phyloP scores from a whole-genome alignment of 2,329 filamentous ascomycete genomes.

The Curvularia sp. region DNA sequence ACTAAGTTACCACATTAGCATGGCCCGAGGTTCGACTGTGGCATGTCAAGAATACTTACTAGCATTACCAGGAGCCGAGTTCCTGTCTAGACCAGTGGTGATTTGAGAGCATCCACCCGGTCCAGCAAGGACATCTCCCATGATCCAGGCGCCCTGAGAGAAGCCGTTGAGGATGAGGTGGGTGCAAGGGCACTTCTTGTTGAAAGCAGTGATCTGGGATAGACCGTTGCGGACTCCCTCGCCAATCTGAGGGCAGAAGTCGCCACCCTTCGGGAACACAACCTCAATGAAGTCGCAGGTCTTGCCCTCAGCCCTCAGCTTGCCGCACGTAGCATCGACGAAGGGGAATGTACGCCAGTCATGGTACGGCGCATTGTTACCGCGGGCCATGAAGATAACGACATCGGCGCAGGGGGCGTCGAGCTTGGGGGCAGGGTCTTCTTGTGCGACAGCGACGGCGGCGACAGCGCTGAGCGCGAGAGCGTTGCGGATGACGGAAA shows the following conservation, averaged over 20 bases:
- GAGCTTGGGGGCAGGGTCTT: constrained; percentile 38
- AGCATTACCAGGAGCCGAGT: constrained; percentile 32
- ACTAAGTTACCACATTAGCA: constrained; percentile 32
- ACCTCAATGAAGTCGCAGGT: constrained; percentile 37
- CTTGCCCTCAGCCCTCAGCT: constrained; percentile 31
- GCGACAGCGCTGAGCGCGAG: constrained; percentile 33
- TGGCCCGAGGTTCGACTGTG: constrained; percentile 23
- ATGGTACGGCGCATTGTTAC: constrained; percentile 34
- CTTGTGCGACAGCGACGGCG: constrained; percentile 42
- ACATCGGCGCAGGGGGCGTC: constrained; percentile 33
- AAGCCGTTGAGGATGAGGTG: constrained; percentile 66
- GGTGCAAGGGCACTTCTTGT: constrained; percentile 61
- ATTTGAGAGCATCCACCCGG: constrained; percentile 31
- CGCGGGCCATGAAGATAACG: constrained; percentile 35
- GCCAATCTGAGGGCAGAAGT: constrained; percentile 29
- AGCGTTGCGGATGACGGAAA: constrained; percentile 32
- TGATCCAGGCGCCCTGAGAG: constrained; percentile 66
- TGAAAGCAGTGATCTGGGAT: constrained; percentile 60
- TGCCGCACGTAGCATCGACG: constrained; percentile 30
- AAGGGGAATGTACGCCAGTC: constrained; percentile 32
- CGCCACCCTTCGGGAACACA: constrained; percentile 24
- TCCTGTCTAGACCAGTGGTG: constrained; percentile 28
- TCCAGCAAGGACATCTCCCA: constrained; percentile 65
- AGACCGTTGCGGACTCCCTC: constrained; percentile 31
- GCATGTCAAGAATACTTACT: constrained; percentile 31